A percentile compares a stretch with the other conserved stretches of the same genome.
Evolutionary conservation across 2,329 filamentous ascomycete species (phyloP).

Genomic region (Botrytis fabae): DNA sequence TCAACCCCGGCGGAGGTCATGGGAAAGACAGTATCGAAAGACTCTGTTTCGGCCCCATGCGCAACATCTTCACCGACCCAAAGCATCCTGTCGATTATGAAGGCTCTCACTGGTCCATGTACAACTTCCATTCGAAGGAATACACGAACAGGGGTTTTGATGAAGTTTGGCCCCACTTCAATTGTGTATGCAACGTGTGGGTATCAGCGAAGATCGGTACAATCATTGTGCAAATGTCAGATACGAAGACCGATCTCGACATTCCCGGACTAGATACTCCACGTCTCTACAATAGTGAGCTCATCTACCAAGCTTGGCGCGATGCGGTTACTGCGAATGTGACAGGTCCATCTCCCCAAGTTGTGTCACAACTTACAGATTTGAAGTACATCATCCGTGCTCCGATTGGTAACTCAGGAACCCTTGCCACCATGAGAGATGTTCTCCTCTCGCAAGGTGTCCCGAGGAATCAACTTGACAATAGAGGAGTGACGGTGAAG

Average conservation of each 20-base stretch:
- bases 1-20: not conserved
- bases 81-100: not conserved
- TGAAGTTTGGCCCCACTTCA: not conserved
- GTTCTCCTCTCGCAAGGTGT: not conserved
- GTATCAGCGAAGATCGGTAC: not conserved
- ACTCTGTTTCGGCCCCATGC: too few species aligned
- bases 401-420: not conserved
- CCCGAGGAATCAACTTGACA: too few species aligned
- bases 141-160: not conserved
- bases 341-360: not conserved
- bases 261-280: not conserved
- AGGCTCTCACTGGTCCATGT: not conserved
- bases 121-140: not conserved
- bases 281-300: not conserved
- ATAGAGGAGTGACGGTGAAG: not conserved
- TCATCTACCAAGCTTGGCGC: constrained; percentile 15
- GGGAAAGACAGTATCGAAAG: too few species aligned
- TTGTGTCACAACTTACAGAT: not conserved
- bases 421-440: not conserved
- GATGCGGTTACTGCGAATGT: not conserved
- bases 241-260: not conserved
- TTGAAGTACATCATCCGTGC: not conserved
- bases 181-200: not conserved
- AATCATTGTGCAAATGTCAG: not conserved
- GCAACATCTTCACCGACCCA: not conserved